A percentile compares a stretch with the other conserved stretches of the same genome.
These are phyloP conservation scores for Ophiorrhiza pumila DNA, from an alignment of 257 asterid species.

Conservation along the genomic window DNA sequence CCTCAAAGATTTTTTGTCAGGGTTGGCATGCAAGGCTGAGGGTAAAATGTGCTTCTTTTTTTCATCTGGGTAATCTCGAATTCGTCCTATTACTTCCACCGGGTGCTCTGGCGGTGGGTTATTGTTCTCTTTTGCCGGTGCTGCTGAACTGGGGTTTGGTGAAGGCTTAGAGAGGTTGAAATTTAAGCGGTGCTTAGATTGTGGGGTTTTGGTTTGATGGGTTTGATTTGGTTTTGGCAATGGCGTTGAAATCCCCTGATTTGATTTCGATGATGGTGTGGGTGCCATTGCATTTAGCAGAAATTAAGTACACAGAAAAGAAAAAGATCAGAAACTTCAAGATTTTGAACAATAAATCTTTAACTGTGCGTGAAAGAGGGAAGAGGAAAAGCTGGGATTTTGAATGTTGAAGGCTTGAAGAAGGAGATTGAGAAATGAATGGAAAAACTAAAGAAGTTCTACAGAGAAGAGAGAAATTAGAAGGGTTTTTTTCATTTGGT, in stretches of 20 bases:
- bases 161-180: slow-evolving; percentile 36
- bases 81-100: slow-evolving; percentile 82
- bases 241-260: slow-evolving; percentile 29
- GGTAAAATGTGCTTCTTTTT: slow-evolving; percentile 32
- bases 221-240: slow-evolving; percentile 29
- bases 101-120: slow-evolving; percentile 65
- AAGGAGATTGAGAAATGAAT: slow-evolving; percentile 4
- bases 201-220: slow-evolving; percentile 62
- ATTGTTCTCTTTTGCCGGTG: slow-evolving; percentile 13
- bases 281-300: slow-evolving; percentile 39
- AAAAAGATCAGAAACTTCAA: slow-evolving; percentile 16
- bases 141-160: slow-evolving; percentile 26
- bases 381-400: neutral
- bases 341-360: neutral
- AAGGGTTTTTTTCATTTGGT: neutral
- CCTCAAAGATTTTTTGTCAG: slow-evolving; percentile 55
- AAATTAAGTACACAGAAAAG: neutral
- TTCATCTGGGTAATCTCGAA: slow-evolving; percentile 67
- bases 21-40: slow-evolving; percentile 48
- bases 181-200: slow-evolving; percentile 54
- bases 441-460: slow-evolving; percentile 9
- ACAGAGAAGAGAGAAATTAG: slow-evolving; percentile 1
- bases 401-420: neutral
- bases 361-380: neutral
- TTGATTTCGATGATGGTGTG: slow-evolving; percentile 56